Percentiles rank a stretch among this genome's conserved stretches.
These are phyloP conservation scores for Cladosporium oxysporum DNA, from an alignment of 2,329 filamentous ascomycete species.

Conservation along the genomic window DNA sequence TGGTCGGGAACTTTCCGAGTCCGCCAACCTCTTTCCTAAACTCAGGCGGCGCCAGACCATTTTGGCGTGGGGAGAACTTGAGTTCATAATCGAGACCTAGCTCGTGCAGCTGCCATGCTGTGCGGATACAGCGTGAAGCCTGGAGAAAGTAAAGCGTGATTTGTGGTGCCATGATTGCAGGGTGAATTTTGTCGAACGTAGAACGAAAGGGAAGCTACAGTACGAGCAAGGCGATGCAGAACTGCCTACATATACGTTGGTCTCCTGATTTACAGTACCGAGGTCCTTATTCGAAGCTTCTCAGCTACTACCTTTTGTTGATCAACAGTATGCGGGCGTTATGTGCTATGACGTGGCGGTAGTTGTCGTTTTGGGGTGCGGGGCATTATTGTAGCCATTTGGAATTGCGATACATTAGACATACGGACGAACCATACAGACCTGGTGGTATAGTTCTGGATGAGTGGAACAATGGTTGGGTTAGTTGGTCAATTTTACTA, in stretches of 20 bases:
- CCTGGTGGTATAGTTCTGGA: neutral
- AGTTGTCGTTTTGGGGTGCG: neutral
- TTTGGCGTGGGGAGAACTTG: constrained; percentile 43
- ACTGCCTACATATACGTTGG: neutral
- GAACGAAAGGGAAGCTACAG: neutral
- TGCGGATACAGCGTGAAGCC: constrained; percentile 48
- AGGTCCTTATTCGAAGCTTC: neutral
- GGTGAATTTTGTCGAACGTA: neutral
- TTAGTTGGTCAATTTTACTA: neutral
- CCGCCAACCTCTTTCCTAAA: constrained; percentile 47
- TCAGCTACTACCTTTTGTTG: neutral
- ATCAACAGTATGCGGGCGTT: neutral
- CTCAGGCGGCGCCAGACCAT: constrained; percentile 43
- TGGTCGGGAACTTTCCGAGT: constrained; percentile 49
- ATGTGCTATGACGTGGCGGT: neutral
- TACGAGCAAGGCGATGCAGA: neutral
- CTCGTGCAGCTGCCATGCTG: constrained; percentile 51
- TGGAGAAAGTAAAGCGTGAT: constrained; percentile 53
- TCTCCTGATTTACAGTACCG: neutral
- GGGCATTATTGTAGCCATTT: neutral
- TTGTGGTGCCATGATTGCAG: constrained; percentile 11
- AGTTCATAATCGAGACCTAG: constrained; percentile 46
- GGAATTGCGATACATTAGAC: neutral
- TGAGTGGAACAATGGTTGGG: neutral
- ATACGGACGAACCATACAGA: neutral